phyloP scores from a whole-genome alignment of 169 alveolate species.

The Cryptosporidium xiaoi region DNA sequence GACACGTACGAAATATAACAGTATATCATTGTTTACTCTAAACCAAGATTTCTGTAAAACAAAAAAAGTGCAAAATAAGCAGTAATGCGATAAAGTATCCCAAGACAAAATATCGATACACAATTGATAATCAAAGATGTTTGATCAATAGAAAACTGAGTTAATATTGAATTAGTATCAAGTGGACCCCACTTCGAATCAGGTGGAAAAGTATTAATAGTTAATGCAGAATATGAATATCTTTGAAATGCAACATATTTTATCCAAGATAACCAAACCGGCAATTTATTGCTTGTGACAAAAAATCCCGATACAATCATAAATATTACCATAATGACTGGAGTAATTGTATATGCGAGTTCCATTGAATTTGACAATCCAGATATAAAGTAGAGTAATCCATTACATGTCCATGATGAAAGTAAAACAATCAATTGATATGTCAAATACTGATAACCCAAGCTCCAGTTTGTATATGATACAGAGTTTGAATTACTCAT shows the following conservation, averaged over 20 bases:
- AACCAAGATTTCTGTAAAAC: slow-evolving; percentile 33
- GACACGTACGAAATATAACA: no score
- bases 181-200: slow-evolving; percentile 36
- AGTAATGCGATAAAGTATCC: slow-evolving; percentile 14
- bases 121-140: slow-evolving; percentile 34
- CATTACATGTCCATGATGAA: slow-evolving; percentile 39
- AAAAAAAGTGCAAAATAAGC: slow-evolving; percentile 22
- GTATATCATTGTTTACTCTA: slow-evolving; percentile 4
- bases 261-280: slow-evolving; percentile 52
- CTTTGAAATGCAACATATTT: slow-evolving; percentile 31
- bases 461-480: slow-evolving; percentile 10
- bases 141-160: slow-evolving; percentile 24
- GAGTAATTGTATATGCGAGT: slow-evolving; percentile 40
- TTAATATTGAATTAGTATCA: not conserved
- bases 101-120: slow-evolving; percentile 3
- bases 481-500: slow-evolving; percentile 29
- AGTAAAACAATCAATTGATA: slow-evolving; percentile 7
- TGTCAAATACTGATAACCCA: slow-evolving; percentile 14
- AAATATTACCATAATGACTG: slow-evolving; percentile 27
- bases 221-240: slow-evolving; percentile 27
- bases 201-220: slow-evolving; percentile 39
- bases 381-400: slow-evolving; percentile 28
- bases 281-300: slow-evolving; percentile 35
- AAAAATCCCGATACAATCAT: slow-evolving; percentile 51
- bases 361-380: slow-evolving; percentile 37